Conservation (phyloP, 176 grass and related monocot genomes). For the Lolium multiflorum region DNA sequence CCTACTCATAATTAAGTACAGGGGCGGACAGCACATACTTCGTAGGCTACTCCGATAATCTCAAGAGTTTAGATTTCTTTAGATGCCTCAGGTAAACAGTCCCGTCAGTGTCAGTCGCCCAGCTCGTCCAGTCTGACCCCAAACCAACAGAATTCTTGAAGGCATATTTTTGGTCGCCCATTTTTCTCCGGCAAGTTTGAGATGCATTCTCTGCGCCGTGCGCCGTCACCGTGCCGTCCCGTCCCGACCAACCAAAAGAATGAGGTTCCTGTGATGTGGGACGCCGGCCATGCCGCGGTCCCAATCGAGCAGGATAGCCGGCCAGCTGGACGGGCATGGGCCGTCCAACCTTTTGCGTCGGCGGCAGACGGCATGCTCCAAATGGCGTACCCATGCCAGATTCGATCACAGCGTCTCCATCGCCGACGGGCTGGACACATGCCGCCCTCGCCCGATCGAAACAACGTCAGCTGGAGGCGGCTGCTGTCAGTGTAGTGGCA, state of each 20-base stretch:
- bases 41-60: no score
- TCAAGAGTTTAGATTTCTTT: no score
- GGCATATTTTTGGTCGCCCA: background rate
- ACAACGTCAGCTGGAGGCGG: background rate
- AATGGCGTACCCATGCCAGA: constrained; percentile 28
- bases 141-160: constrained; percentile 16
- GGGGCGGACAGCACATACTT: no score
- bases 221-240: background rate
- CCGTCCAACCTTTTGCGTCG: constrained; percentile 27
- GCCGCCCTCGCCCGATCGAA: background rate
- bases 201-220: background rate
- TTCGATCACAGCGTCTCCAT: background rate
- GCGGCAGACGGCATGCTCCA: background rate
- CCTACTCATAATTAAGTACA: no score
- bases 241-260: background rate
- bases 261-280: constrained; percentile 10
- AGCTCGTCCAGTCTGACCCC: background rate
- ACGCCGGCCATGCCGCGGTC: background rate
- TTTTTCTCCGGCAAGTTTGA: background rate
- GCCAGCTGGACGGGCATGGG: background rate
- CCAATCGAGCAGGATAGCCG: background rate
- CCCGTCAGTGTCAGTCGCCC: background rate
- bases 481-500: background rate
- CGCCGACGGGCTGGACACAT: background rate
- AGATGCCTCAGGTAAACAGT: no score